Evolutionary conservation across 2,329 filamentous ascomycete genomes (phyloP).

Genomic region (Cladophialophora bantiana): DNA sequence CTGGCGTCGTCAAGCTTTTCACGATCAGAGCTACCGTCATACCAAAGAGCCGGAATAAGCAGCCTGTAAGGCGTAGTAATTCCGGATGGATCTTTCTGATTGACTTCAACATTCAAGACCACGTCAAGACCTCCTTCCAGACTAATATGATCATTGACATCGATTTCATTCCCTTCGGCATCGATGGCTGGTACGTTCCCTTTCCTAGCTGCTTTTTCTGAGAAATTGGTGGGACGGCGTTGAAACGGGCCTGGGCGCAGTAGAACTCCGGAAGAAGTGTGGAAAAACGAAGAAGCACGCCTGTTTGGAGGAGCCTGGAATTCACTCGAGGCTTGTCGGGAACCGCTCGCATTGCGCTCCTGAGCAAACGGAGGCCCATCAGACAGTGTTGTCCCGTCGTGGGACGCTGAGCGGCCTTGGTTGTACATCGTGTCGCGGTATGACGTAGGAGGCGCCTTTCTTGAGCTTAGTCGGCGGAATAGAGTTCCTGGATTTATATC

Average conservation of each 20-base stretch:
- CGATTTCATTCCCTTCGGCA: slow-evolving; percentile 60
- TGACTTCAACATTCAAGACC: slow-evolving; percentile 87
- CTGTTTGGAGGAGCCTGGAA: slow-evolving; percentile 21
- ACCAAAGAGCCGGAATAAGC: slow-evolving; percentile 77
- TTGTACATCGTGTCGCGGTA: slow-evolving; percentile 47
- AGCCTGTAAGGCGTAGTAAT: slow-evolving; percentile 87
- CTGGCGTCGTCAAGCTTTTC: slow-evolving; percentile 37
- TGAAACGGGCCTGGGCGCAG: slow-evolving; percentile 61
- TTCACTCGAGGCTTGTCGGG: slow-evolving; percentile 31
- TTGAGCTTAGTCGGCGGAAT: slow-evolving; percentile 57
- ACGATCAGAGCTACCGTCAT: slow-evolving; percentile 48
- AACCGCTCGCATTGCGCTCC: slow-evolving; percentile 23
- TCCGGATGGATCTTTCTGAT: slow-evolving; percentile 81
- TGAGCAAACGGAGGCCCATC: slow-evolving; percentile 2
- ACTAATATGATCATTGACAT: slow-evolving; percentile 65
- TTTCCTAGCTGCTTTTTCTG: slow-evolving; percentile 66
- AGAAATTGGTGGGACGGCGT: slow-evolving; percentile 73
- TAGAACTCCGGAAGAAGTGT: slow-evolving; percentile 33
- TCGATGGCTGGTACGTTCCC: slow-evolving; percentile 48
- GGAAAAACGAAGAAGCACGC: slow-evolving; percentile 38
- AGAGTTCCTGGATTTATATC: slow-evolving; percentile 56
- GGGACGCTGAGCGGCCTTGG: slow-evolving; percentile 34
- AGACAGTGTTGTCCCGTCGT: slow-evolving; percentile 33
- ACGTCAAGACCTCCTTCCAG: slow-evolving; percentile 86
- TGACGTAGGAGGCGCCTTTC: slow-evolving; percentile 49